Base-by-base conservation (phyloP, 352 stramenopile genomes). In the Globisporangium alternatum region DNA sequence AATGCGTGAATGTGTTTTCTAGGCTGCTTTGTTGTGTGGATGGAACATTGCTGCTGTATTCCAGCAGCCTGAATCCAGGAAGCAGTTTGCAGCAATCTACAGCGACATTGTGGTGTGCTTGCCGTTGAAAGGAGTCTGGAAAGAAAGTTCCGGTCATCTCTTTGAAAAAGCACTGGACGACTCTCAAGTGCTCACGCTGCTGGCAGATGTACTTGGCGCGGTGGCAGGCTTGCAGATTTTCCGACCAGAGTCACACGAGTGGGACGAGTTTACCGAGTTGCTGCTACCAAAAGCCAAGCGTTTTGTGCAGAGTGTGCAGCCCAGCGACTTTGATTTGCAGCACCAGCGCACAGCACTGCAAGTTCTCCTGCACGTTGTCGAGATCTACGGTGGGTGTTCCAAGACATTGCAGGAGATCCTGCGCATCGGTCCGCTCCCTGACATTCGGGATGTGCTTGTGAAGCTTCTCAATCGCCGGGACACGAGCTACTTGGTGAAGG, bases 401-500 rank as follows among this genome's bases (percentile, higher is more conserved):
- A 62, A 60, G 59, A 54, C 33, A 30, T 43, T 87, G 8, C 43
- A 77, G 2, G 63, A 64, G 2, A 62, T 55, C 0, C 33, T 88
- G 15, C 64, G 65, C 7, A 63, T 72, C 19, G 68, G 65, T 9
- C 70, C 78, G 6, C 73, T 91, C 51, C 58, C 66, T 5, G 74
- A 81, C 22, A 75, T 91, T 30, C 72, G 71, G 31, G 37, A 67
- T 58, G 66, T 67, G 2, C 51, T 80, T 9, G 52, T 87, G 22
- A 25, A 55, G 3, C 51, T 90, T 22, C 65, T 93, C 5, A 75
- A 66, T 9, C 66, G 72, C 5, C 64, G 69, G 19, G 72, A 69
- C 7, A 67, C 67, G 13, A 83, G 72, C 21, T 87, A 88, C 53
- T 70, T 89, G 31, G 76, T 83, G 5, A 95, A 95, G 63, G 68